Evolutionary conservation across 2,329 filamentous ascomycete species (phyloP).

Genomic region (Ophiocordyceps camponoti-floridani): DNA sequence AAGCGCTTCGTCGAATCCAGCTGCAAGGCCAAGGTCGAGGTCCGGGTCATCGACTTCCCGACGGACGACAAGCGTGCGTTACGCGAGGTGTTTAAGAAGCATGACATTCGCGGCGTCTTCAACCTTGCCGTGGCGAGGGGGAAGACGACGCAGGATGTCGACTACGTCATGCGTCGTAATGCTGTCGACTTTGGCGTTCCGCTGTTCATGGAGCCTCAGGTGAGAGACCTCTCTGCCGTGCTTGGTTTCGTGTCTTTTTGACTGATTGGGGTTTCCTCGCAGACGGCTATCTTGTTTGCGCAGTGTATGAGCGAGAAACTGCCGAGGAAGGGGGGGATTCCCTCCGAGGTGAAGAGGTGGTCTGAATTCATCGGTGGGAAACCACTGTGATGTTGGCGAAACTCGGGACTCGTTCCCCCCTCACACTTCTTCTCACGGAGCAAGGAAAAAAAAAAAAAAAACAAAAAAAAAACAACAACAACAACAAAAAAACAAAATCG

Average conservation of each 20-base stretch:
- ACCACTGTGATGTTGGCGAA: constrained; percentile 37
- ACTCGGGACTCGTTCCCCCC: neutral
- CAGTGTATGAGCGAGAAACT: constrained; percentile 96
- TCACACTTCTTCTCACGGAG: neutral
- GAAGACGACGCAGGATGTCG: constrained; percentile 73
- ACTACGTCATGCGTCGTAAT: constrained; percentile 97
- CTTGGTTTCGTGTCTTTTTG: constrained; percentile 12
- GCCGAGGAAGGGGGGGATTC: constrained; percentile 73
- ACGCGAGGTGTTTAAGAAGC: constrained; percentile 88
- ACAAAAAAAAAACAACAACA: no score
- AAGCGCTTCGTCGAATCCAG: constrained; percentile 66
- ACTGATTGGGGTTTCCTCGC: neutral
- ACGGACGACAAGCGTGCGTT: constrained; percentile 90
- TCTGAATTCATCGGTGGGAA: constrained; percentile 86
- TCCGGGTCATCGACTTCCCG: constrained; percentile 93
- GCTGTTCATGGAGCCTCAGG: constrained; percentile 96
- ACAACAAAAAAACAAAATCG: neutral
- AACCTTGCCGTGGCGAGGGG: constrained; percentile 76
- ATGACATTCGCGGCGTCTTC: constrained; percentile 90
- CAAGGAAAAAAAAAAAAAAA: neutral
- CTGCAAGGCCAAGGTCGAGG: constrained; percentile 44
- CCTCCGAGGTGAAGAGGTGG: constrained; percentile 82
- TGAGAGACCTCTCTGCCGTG: constrained; percentile 24
- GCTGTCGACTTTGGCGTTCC: constrained; percentile 97
- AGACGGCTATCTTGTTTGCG: constrained; percentile 93